Evolutionary conservation across 805 yeast species (phyloP), one percentile per base, ranked within the genome.

Genomic region (Kregervanrija pseudodelftensis): DNA sequence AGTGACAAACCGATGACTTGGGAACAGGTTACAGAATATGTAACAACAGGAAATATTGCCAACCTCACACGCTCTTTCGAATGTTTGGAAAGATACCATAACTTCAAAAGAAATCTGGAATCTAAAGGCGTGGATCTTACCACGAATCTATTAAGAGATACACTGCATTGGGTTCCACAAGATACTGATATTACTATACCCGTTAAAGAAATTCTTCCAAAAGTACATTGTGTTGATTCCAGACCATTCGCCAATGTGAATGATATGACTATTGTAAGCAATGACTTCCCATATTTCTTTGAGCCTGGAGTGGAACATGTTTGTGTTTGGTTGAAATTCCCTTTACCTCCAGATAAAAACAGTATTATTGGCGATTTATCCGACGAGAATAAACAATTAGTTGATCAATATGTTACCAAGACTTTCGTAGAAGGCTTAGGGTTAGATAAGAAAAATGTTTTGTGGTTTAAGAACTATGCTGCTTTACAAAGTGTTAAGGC

Each of bases 401-500:
- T 81, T 9, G 72, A 74, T 40, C 51, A 48, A 16, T 74, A 74
- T 45, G 64, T 84, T 10, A 56, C 66, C 3, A 59, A 63, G 41
- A 79, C 82, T 4, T 74, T 83, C 46, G 63, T 70, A n/a, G 60
- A 68, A 30, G 63, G 65, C 31, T 62, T 77, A 35, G 73, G 70
- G 9, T 57, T 68, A 12, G 54, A 61, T 8, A 54, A 66, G 28
- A 65, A 69, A 4, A 63, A 74, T 35, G 53, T 74, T 37, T 57
- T 69, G 2, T 84, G 91, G 91, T 85, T 84, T 60, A 72, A 83
- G 51, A 85, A 85, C 57, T 83, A 85, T 77, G 74, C 81, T 8
- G 69, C 73, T 7, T 59, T 85, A 36, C 93, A 85, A 58, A 81
- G 88, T 57, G 81, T 85, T 5, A 72, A 68, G 50, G 69, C 76